Evolutionary conservation across 305 asterid species (phyloP).

Genomic region (Solanum hybrid): DNA sequence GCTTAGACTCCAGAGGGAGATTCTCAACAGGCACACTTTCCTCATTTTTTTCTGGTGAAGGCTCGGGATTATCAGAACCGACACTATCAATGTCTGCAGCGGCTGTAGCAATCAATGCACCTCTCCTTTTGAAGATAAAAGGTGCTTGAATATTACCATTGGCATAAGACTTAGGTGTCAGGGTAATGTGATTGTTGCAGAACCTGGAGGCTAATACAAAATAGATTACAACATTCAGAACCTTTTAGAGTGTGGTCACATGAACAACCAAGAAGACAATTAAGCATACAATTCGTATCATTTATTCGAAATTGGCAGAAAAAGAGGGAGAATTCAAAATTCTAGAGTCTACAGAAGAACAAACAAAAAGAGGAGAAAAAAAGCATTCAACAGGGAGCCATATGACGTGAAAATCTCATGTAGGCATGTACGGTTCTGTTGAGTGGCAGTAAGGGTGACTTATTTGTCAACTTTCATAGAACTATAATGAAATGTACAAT

Average conservation of each 20-base stretch:
- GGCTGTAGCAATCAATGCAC: background rate
- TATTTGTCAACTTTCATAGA: background rate
- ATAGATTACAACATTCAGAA: background rate
- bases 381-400: background rate
- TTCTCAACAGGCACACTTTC: conserved; percentile 36
- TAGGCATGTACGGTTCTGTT: background rate
- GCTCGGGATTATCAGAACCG: conserved; percentile 15
- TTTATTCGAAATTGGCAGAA: background rate
- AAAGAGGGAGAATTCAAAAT: background rate
- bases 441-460: background rate
- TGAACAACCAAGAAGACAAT: background rate
- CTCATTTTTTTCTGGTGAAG: conserved; percentile 12
- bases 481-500: background rate
- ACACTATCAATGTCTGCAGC: conserved; percentile 11
- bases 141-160: background rate
- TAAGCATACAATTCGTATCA: background rate
- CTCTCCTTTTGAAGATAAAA: background rate
- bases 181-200: background rate
- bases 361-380: background rate
- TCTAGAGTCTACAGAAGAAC: background rate
- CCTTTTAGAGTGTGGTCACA: background rate
- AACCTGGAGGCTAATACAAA: conserved; percentile 4
- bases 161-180: background rate
- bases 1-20: conserved; percentile 62
- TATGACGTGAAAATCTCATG: background rate